A percentile compares a stretch with the other conserved stretches of the same genome.
phyloP scores from a whole-genome alignment of 2,329 filamentous ascomycete genomes.

The Colletotrichum falcatum region DNA sequence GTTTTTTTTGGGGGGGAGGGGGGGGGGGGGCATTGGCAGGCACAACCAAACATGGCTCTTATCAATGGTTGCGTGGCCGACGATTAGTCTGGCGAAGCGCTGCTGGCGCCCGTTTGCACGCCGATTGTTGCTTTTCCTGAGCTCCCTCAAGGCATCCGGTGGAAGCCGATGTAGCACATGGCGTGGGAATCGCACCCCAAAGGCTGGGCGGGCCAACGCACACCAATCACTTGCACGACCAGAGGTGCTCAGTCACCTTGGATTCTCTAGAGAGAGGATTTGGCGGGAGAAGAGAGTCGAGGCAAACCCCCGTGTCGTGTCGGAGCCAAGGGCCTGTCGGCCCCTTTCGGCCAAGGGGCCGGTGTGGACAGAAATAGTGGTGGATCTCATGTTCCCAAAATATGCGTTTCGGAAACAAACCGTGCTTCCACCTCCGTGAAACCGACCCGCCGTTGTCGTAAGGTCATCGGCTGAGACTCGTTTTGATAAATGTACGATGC shows the following conservation, averaged over 20 bases:
- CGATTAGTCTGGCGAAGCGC: constrained; percentile 23
- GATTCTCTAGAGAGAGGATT: not conserved
- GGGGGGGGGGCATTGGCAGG: constrained; percentile 14
- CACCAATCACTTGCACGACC: not conserved
- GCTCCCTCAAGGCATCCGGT: constrained; percentile 7
- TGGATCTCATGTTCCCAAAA: constrained; percentile 8
- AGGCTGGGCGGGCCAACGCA: constrained; percentile 1
- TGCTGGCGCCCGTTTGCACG: constrained; percentile 30
- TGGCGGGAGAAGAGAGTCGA: constrained; percentile 10
- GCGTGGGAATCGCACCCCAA: constrained; percentile 10
- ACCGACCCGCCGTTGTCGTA: constrained; percentile 3
- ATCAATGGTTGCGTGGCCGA: not conserved
- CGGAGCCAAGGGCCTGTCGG: constrained; percentile 37
- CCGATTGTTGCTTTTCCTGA: constrained; percentile 36
- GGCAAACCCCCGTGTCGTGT: constrained; percentile 28
- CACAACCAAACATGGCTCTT: not conserved
- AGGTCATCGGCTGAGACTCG: constrained; percentile 3
- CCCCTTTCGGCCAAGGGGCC: constrained; percentile 32
- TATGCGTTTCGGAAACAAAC: constrained; percentile 15
- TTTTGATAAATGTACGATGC: not conserved
- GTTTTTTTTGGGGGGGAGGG: not conserved
- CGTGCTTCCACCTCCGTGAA: constrained; percentile 7
- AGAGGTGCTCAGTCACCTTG: not conserved
- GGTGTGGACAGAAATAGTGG: not conserved
- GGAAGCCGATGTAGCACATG: constrained; percentile 19